Evolutionary conservation across 2,329 filamentous ascomycete genomes (phyloP).

Genomic region (Tolypocladium guangdongense): DNA sequence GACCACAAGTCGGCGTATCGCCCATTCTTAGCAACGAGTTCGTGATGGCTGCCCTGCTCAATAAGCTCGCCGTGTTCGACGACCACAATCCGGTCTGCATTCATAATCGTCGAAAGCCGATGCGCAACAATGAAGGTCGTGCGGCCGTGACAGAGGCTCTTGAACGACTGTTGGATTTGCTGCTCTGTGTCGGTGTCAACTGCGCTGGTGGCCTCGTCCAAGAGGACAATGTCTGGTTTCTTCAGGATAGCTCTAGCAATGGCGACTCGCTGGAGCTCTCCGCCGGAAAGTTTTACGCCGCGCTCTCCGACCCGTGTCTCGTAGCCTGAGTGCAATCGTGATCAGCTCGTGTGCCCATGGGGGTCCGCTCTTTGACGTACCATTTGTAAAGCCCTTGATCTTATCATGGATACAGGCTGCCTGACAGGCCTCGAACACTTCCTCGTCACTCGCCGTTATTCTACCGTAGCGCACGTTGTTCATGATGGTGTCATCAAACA

Average conservation of each 20-base stretch:
- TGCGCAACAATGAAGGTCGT: constrained; percentile 61
- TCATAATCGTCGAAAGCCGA: constrained; percentile 60
- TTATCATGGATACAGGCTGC: constrained; percentile 49
- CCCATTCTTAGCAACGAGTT: constrained; percentile 45
- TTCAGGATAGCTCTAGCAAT: constrained; percentile 65
- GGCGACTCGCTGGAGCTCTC: constrained; percentile 55
- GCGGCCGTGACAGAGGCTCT: constrained; percentile 44
- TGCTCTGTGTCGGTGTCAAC: constrained; percentile 62
- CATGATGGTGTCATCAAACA: constrained; percentile 49
- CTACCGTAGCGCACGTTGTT: constrained; percentile 49
- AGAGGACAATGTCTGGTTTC: constrained; percentile 61
- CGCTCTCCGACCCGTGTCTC: constrained; percentile 39
- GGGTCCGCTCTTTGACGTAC: constrained; percentile 14
- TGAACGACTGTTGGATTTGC: constrained; percentile 53
- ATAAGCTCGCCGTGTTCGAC: constrained; percentile 50
- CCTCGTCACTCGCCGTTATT: constrained; percentile 41
- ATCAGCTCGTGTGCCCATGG: background rate
- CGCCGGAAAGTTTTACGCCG: constrained; percentile 51
- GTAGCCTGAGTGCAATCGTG: constrained; percentile 25
- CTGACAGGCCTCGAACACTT: constrained; percentile 42
- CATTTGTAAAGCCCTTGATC: constrained; percentile 41
- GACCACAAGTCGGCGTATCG: constrained; percentile 57
- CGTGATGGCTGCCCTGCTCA: constrained; percentile 52
- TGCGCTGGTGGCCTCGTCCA: constrained; percentile 71
- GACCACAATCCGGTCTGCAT: constrained; percentile 57